phyloP scores from a whole-genome alignment of 768 basidiomycete species.

The Tephrocybe sp. region DNA sequence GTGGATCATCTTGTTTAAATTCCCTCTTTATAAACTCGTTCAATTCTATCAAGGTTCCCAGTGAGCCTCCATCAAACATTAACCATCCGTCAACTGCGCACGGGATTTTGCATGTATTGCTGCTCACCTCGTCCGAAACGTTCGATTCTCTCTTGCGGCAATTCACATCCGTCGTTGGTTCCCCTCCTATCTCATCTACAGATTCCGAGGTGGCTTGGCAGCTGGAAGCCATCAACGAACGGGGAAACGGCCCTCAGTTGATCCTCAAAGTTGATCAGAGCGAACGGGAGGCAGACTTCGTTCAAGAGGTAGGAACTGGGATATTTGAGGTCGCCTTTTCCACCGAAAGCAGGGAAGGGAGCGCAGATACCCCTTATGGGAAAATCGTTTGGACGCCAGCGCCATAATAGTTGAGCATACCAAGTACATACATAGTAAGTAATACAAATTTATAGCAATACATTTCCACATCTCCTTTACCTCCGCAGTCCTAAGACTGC shows the following conservation, averaged over 20 bases:
- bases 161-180: constrained; percentile 50
- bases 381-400: constrained; percentile 42
- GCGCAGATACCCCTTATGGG: constrained; percentile 46
- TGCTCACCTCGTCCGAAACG: constrained; percentile 33
- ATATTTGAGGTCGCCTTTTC: constrained; percentile 57
- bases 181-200: constrained; percentile 28
- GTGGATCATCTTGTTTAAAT: constrained; percentile 17
- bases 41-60: constrained; percentile 42
- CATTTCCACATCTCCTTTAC: not conserved
- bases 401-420: not conserved
- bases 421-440: not conserved
- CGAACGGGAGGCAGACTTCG: constrained; percentile 33
- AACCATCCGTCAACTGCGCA: constrained; percentile 49
- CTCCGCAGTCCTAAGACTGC: too few species aligned
- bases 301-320: constrained; percentile 29
- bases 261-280: constrained; percentile 35
- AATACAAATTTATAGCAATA: too few species aligned
- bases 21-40: not conserved
- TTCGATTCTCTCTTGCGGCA: constrained; percentile 34
- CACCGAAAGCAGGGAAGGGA: constrained; percentile 33
- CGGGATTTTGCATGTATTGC: constrained; percentile 49
- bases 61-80: constrained; percentile 42
- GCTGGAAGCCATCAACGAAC: constrained; percentile 33
- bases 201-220: constrained; percentile 37
- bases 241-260: constrained; percentile 22